These are phyloP conservation scores for Ligustrum vulgare DNA, from an alignment of 257 asterid species.

Conservation along the genomic window DNA sequence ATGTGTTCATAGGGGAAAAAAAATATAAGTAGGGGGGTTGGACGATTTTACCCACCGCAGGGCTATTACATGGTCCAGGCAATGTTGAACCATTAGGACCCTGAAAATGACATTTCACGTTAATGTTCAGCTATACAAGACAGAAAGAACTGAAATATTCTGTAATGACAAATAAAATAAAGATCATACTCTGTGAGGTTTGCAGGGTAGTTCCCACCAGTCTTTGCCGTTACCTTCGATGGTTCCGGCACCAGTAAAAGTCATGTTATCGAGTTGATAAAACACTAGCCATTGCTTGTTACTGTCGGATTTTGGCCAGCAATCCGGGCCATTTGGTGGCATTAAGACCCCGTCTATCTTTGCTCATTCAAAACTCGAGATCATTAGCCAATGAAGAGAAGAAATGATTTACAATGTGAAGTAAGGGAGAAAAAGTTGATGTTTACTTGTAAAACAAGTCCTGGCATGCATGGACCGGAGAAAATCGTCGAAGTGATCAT, in stretches of 20 bases:
- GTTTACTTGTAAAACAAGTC: slow-evolving; percentile 77
- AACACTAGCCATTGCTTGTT: slow-evolving; percentile 87
- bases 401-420: neutral
- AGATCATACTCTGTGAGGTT: slow-evolving; percentile 77
- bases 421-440: neutral
- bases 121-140: neutral
- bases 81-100: slow-evolving; percentile 92
- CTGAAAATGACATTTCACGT: slow-evolving; percentile 43
- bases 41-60: slow-evolving; percentile 58
- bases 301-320: slow-evolving; percentile 90
- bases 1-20: neutral
- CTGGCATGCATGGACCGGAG: slow-evolving; percentile 85
- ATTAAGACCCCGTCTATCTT: slow-evolving; percentile 83
- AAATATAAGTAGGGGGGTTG: neutral
- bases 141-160: neutral
- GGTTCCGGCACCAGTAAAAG: slow-evolving; percentile 69
- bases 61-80: slow-evolving; percentile 95
- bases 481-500: slow-evolving; percentile 78
- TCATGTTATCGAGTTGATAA: slow-evolving; percentile 68
- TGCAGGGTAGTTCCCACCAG: slow-evolving; percentile 99
- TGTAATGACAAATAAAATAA: neutral
- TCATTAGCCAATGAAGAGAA: neutral
- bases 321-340: slow-evolving; percentile 94
- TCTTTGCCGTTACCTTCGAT: slow-evolving; percentile 87
- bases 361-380: neutral